phyloP scores from a whole-genome alignment of 306 rosid species.

The Rosa rugosa region DNA sequence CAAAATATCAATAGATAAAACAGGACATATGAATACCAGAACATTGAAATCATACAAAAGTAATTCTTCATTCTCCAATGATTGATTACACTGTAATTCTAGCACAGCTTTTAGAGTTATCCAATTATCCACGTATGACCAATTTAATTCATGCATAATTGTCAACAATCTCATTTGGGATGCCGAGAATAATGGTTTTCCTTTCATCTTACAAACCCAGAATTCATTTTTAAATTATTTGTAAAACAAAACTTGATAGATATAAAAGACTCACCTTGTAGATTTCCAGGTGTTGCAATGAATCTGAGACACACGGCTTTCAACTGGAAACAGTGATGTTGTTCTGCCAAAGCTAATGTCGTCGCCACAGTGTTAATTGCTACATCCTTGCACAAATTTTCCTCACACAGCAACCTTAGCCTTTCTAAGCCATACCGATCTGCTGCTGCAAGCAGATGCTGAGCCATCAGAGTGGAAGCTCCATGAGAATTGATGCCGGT shows the following conservation, averaged over 20 bases:
- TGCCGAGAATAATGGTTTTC: neutral
- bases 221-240: neutral
- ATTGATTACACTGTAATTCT: neutral
- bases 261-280: conserved; percentile 48
- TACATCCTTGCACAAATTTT: conserved; percentile 63
- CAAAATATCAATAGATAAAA: neutral
- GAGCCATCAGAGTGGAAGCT: conserved; percentile 76
- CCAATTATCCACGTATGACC: neutral
- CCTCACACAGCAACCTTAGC: conserved; percentile 68
- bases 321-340: conserved; percentile 85
- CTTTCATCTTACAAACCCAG: neutral
- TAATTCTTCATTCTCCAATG: neutral
- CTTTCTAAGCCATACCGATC: conserved; percentile 79
- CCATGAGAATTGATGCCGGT: conserved; percentile 62
- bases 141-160: neutral
- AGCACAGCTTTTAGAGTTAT: neutral
- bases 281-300: conserved; percentile 75
- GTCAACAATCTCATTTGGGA: neutral
- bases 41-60: too few species aligned
- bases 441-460: conserved; percentile 90
- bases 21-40: neutral
- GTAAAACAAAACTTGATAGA: conserved; percentile 2
- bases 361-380: conserved; percentile 84
- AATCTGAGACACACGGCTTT: conserved; percentile 85
- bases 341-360: conserved; percentile 86